phyloP scores from a whole-genome alignment of 208 protist species.

The Tritrichomonas musculus region DNA sequence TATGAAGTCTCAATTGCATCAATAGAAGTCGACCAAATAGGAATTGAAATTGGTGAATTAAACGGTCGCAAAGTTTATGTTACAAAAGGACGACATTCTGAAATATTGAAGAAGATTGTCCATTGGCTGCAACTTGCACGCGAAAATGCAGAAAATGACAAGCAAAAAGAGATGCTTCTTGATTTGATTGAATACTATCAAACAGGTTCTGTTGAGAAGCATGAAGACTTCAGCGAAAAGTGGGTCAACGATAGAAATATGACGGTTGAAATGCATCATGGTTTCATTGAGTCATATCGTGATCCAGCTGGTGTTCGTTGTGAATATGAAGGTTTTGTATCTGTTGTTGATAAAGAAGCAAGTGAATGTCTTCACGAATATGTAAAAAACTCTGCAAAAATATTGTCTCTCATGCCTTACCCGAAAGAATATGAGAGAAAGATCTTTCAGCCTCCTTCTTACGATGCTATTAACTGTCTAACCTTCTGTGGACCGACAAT shows the following conservation, averaged over 20 bases:
- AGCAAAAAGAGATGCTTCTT: not conserved
- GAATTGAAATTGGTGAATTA: not conserved
- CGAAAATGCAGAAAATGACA: constrained; percentile 9
- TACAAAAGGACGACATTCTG: not conserved
- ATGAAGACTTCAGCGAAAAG: not conserved
- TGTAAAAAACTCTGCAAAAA: not conserved
- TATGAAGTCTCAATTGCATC: not conserved
- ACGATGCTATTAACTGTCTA: constrained; percentile 45
- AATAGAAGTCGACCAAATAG: not conserved
- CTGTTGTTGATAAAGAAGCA: constrained; percentile 39
- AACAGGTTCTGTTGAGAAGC: constrained; percentile 32
- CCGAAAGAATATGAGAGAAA: constrained; percentile 39
- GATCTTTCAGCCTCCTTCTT: constrained; percentile 42
- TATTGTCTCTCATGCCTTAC: constrained; percentile 37
- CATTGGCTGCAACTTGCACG: not conserved
- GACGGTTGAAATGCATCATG: constrained; percentile 45
- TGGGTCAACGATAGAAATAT: constrained; percentile 43
- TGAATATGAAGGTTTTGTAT: constrained; percentile 49
- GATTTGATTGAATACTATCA: not conserved
- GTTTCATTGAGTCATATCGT: constrained; percentile 52
- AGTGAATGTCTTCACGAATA: constrained; percentile 26
- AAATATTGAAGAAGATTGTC: not conserved
- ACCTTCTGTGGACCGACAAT: constrained; percentile 38
- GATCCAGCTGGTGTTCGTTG: constrained; percentile 47
- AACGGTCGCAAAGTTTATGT: not conserved